Base-by-base conservation (phyloP, 495 filamentous ascomycete genomes). In the Thozetella sp. region DNA sequence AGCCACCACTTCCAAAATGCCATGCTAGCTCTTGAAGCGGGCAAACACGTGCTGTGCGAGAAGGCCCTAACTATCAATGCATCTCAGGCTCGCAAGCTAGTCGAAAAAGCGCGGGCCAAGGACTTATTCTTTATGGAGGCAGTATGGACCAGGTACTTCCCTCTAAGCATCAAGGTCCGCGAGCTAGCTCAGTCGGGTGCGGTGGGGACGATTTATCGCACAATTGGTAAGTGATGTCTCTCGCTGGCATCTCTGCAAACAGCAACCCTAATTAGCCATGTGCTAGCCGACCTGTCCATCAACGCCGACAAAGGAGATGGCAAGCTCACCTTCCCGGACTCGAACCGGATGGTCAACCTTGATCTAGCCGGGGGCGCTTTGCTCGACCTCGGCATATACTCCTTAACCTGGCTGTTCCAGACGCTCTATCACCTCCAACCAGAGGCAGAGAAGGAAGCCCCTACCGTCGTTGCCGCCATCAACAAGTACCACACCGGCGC, bases 51-150 rank as follows among this genome's bases (percentile, higher is more conserved):
- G 2, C 82, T 97, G 23, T 96, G 92, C 72, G 95, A 97, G 73
- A 98, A 98, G 78, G 85, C 93, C 0, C 90, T 98, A 67, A 97
- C 93, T 0, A 90, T 94, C 58, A 97, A 91, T 68, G 93, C 92
- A 11, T 79, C 86, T 13, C 93, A 97, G 76, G 80, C 91, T 3
- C 85, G 83, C 68, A 88, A 89, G 60, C 80, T 97, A 17, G 83
- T 88, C 54, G 86, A 91, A 54, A 88, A 84, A 19, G 92, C 95
- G 0, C 83, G 77, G 65, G 78, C 84, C 65, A 96, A 96, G 83
- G 85, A 86, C n/a, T 67, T 97, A 22, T 97, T 97, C 77, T 73
- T 98, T 37, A 97, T 97, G 92, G 94, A 98, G 78, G 93, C 93
- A 19, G 91, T 97, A 13, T 97, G 95, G 94, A 97, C 93, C 40